Percentiles rank a stretch among this genome's conserved stretches.
phyloP scores from a whole-genome alignment of 2,329 filamentous ascomycete species.

The Volutella citrinella region DNA sequence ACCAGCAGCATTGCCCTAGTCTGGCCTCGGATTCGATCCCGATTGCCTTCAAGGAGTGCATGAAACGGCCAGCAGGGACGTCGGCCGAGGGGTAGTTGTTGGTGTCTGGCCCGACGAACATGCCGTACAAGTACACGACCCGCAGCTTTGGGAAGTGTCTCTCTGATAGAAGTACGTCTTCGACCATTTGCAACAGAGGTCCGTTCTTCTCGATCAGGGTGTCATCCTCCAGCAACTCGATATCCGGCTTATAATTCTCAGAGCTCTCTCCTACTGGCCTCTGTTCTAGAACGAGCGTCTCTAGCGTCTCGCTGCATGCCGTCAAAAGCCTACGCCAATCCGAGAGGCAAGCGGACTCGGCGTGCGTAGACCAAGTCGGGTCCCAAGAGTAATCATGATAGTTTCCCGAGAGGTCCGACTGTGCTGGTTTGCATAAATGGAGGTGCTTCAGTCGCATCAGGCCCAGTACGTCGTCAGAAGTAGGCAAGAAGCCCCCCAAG shows the following conservation, averaged over 20 bases:
- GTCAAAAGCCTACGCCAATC: constrained; percentile 5
- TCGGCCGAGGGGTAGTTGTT: neutral
- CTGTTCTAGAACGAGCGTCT: constrained; percentile 14
- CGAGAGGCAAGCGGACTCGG: constrained; percentile 1
- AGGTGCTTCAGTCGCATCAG: constrained; percentile 5
- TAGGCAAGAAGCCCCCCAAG: constrained; percentile 5
- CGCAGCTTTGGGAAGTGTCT: neutral
- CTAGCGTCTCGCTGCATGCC: constrained; percentile 1
- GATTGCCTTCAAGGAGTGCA: neutral
- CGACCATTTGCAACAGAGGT: neutral
- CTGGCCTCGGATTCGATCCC: neutral
- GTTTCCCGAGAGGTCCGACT: neutral
- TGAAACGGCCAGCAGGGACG: neutral
- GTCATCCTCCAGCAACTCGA: too few species aligned
- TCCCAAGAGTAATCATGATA: too few species aligned
- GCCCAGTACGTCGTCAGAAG: rapidly evolving
- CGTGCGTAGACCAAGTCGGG: constrained; percentile 7
- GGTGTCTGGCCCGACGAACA: neutral
- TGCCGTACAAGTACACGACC: neutral
- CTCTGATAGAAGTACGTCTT: neutral
- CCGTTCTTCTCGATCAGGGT: too few species aligned
- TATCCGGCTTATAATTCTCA: too few species aligned
- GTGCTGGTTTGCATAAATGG: constrained; percentile 5
- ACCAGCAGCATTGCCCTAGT: too few species aligned
- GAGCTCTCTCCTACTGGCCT: constrained; percentile 6